Percentiles rank a stretch among this genome's conserved stretches.
Conservation (phyloP, 331 rosid genomes). For the Acacia pycnantha region DNA sequence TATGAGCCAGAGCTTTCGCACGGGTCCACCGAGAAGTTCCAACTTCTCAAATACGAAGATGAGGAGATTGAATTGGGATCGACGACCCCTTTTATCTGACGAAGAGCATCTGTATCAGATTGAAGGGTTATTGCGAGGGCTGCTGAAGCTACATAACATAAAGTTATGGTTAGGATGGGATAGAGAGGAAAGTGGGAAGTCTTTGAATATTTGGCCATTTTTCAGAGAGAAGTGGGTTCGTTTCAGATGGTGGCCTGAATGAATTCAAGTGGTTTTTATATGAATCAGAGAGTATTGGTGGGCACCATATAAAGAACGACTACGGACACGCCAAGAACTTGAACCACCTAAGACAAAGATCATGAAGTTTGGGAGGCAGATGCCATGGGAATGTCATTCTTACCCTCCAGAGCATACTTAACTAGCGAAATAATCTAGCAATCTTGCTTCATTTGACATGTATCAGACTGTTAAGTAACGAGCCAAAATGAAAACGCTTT, state of each 20-base stretch:
- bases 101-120: constrained; percentile 38
- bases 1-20: constrained; percentile 37
- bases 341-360: constrained; percentile 24
- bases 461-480: not conserved
- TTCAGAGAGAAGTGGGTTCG: not conserved
- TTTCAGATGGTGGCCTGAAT: constrained; percentile 18
- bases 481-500: not conserved
- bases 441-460: not conserved
- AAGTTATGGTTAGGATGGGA: constrained; percentile 17
- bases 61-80: constrained; percentile 47
- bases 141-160: constrained; percentile 7
- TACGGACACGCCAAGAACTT: constrained; percentile 43
- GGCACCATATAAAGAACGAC: not conserved
- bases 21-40: constrained; percentile 48
- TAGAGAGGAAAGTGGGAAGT: constrained; percentile 8
- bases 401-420: constrained; percentile 31
- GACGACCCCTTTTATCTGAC: constrained; percentile 23
- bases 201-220: constrained; percentile 36
- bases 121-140: constrained; percentile 32
- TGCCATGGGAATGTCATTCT: not conserved
- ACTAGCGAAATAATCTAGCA: constrained; percentile 15
- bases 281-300: not conserved
- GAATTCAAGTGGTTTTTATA: constrained; percentile 42
- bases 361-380: constrained; percentile 12
- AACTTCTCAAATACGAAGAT: constrained; percentile 36